Conservation (phyloP, 495 filamentous ascomycete genomes). For the Penicillium salamii region DNA sequence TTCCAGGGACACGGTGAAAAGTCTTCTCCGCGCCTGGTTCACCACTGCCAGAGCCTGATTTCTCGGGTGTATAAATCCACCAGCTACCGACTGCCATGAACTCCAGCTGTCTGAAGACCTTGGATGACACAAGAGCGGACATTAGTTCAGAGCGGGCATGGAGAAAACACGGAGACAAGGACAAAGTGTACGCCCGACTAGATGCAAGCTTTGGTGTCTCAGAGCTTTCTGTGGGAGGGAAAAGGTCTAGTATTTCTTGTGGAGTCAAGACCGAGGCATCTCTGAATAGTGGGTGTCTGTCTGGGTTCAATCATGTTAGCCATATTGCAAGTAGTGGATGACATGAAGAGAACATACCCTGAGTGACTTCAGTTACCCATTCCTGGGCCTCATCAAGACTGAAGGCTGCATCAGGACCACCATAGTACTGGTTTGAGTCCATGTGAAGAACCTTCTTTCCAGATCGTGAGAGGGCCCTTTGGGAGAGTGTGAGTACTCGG, state of each 20-base stretch:
- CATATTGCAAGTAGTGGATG: background rate
- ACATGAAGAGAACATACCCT: slow-evolving; percentile 33
- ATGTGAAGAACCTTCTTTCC: slow-evolving; percentile 89
- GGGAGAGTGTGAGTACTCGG: slow-evolving; percentile 51
- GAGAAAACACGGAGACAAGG: slow-evolving; percentile 81
- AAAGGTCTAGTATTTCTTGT: slow-evolving; percentile 15
- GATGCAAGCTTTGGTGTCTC: slow-evolving; percentile 47
- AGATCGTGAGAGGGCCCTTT: slow-evolving; percentile 87
- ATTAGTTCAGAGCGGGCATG: slow-evolving; percentile 79
- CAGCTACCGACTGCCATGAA: slow-evolving; percentile 94
- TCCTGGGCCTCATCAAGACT: slow-evolving; percentile 76
- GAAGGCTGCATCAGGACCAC: slow-evolving; percentile 80
- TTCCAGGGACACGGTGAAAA: slow-evolving; percentile 69
- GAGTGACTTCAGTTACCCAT: slow-evolving; percentile 60
- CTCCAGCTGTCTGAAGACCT: slow-evolving; percentile 82
- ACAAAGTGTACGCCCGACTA: slow-evolving; percentile 77
- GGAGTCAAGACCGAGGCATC: slow-evolving; percentile 33
- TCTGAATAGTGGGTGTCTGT: slow-evolving; percentile 38
- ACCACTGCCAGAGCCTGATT: slow-evolving; percentile 6
- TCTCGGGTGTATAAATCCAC: slow-evolving; percentile 62
- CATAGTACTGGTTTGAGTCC: slow-evolving; percentile 86
- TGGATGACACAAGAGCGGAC: slow-evolving; percentile 76
- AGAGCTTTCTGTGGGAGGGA: slow-evolving; percentile 6
- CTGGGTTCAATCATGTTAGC: slow-evolving; percentile 24
- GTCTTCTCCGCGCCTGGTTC: slow-evolving; percentile 11